phyloP scores from a whole-genome alignment of 768 basidiomycete genomes.

The Rhodotorula babjevae region DNA sequence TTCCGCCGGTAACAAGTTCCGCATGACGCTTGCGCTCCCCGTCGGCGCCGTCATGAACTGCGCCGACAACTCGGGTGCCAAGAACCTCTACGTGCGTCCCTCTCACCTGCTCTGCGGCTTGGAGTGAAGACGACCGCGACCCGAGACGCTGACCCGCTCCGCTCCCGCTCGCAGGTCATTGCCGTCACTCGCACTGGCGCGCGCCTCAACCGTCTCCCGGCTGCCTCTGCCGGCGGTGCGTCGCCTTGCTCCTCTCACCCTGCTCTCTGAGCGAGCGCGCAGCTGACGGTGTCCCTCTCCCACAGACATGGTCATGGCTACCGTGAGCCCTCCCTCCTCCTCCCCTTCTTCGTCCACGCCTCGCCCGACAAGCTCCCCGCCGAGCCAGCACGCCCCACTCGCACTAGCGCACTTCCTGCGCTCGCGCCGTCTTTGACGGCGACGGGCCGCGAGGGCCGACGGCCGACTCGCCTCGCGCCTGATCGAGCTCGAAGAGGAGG shows the following conservation, averaged over 20 bases:
- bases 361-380: neutral
- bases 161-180: conserved; percentile 56
- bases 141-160: neutral
- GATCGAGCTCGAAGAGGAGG: too few relatives aligned
- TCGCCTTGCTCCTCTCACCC: neutral
- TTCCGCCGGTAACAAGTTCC: conserved; percentile 91
- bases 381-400: too few relatives aligned
- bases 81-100: conserved; percentile 66
- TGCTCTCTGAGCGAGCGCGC: too few relatives aligned
- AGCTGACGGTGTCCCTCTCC: neutral
- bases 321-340: neutral
- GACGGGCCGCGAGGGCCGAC: too few relatives aligned
- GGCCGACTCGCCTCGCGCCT: too few relatives aligned
- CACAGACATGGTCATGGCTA: neutral
- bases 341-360: neutral
- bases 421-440: too few relatives aligned
- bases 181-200: conserved; percentile 94
- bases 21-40: conserved; percentile 74
- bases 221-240: conserved; percentile 55
- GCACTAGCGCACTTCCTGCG: too few relatives aligned
- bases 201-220: conserved; percentile 92
- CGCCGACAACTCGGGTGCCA: conserved; percentile 98
- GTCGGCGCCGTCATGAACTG: conserved; percentile 65
- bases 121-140: too few relatives aligned
- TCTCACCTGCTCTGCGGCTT: neutral